A percentile compares a stretch with the other conserved stretches of the same genome.
Conservation (phyloP, 2,329 filamentous ascomycete species). For the Fusarium dimerum region DNA sequence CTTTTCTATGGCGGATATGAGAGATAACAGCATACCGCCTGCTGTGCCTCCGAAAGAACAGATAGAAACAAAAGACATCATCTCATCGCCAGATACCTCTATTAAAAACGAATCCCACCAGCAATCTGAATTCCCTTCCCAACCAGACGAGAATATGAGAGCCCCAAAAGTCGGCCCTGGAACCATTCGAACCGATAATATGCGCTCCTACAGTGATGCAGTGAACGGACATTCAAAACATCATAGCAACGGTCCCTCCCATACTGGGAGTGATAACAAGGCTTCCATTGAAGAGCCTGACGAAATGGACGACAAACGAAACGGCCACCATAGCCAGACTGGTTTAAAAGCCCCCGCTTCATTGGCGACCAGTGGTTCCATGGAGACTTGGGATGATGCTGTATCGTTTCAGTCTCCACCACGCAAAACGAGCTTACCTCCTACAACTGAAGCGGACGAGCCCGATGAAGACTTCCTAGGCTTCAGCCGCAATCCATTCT, state of each 20-base stretch:
- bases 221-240: constrained; percentile 9
- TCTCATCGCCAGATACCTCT: not conserved
- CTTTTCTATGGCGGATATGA: constrained; percentile 13
- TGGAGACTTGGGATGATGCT: constrained; percentile 6
- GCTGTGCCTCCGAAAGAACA: constrained; percentile 17
- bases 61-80: constrained; percentile 1
- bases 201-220: constrained; percentile 14
- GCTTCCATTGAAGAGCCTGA: constrained; percentile 4
- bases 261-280: constrained; percentile 6
- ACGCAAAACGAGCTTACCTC: constrained; percentile 3
- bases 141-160: constrained; percentile 9
- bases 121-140: not conserved
- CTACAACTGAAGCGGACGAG: constrained; percentile 18
- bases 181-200: constrained; percentile 15
- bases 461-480: constrained; percentile 16
- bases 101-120: not conserved
- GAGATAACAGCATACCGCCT: constrained; percentile 10
- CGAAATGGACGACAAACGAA: constrained; percentile 1
- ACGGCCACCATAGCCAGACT: constrained; percentile 6
- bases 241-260: constrained; percentile 1
- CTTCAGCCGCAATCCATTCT: constrained; percentile 15
- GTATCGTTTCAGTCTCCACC: constrained; percentile 10
- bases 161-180: constrained; percentile 10
- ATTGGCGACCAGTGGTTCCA: not conserved
- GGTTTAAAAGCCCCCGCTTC: constrained; percentile 9